Evolutionary conservation across 768 basidiomycete species (phyloP), one percentile per base, ranked within the genome.

Genomic region (Mycena vulgaris): DNA sequence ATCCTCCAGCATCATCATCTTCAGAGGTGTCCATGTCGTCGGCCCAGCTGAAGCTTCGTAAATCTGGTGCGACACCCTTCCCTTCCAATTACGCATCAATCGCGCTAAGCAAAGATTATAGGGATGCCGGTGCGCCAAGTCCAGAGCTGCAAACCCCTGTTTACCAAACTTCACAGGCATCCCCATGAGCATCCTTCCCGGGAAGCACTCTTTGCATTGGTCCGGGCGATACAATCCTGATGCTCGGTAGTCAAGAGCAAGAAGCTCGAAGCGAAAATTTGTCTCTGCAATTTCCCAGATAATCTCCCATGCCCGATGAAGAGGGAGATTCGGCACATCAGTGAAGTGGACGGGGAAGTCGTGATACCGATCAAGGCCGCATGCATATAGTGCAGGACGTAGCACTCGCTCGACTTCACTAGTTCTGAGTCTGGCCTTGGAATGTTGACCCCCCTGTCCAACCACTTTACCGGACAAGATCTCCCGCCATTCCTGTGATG

Each of bases 221-320:
- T 48, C 45, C 13, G 5, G 30, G 30, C 59, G 59, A 42, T 1
- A 14, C 2, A 23, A 8, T 2, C 59, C 59, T 9, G 59, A 33
- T 9, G 31, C 45, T 2, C 59, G 59, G 5, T n/a, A 17, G 27
- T 57, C 55, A 21, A 57, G 35, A 11, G 35, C 35, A 8, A 27
- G 4, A 2, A 61, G 23, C 30, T 61, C 59, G 17, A 31, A 48
- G 30, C 59, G 59, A 17, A 61, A 61, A 48, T 48, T 61, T 11
- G n/a, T 33, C 25, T 61, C 59, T 5, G 59, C 59, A 6, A 61
- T 13, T n/a, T 33, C 42, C 59, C 59, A 61, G 13, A 61, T 30
- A 14, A 61, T 61, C 23, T 61, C 59, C 5, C 13, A 3, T 16
- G 59, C 42, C 10, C 45, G 30, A 21, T 61, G 23, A 19, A n/a